Conservation (phyloP, 2,329 filamentous ascomycete genomes). For the Bipolaris gigantea region DNA sequence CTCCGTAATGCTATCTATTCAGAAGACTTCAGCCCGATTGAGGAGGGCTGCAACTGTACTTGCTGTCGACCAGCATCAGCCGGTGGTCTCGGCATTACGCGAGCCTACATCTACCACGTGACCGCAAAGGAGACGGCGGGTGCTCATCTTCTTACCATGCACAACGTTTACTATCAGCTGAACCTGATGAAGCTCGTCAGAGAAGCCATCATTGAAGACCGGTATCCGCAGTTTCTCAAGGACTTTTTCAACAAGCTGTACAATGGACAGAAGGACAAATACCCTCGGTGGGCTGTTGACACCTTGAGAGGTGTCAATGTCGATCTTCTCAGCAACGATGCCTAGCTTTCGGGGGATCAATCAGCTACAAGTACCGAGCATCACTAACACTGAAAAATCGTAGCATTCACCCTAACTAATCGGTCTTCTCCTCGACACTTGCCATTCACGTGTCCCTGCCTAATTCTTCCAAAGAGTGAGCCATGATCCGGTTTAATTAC, state of each 20-base stretch:
- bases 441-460: too few relatives aligned
- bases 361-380: background rate
- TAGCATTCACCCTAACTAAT: background rate
- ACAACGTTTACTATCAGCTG: constrained; percentile 93
- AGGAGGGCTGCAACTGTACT: constrained; percentile 77
- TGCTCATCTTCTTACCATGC: constrained; percentile 82
- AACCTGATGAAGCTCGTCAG: constrained; percentile 76
- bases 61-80: constrained; percentile 70
- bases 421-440: too few relatives aligned
- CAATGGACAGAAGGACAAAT: constrained; percentile 60
- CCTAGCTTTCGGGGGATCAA: background rate
- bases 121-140: constrained; percentile 93
- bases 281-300: constrained; percentile 82
- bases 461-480: too few relatives aligned
- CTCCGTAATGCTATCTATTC: constrained; percentile 75
- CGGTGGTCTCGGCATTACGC: constrained; percentile 77
- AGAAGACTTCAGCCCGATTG: constrained; percentile 79
- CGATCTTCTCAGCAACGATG: constrained; percentile 28
- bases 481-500: too few relatives aligned
- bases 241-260: constrained; percentile 79
- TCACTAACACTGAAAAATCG: too few relatives aligned
- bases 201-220: constrained; percentile 77
- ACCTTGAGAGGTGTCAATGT: constrained; percentile 80
- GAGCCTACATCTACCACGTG: constrained; percentile 89
- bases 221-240: constrained; percentile 75